Evolutionary conservation across 371 early-diverging fungal species (phyloP), one percentile per base, ranked within the genome.

Genomic region (Gilbertella persicaria): DNA sequence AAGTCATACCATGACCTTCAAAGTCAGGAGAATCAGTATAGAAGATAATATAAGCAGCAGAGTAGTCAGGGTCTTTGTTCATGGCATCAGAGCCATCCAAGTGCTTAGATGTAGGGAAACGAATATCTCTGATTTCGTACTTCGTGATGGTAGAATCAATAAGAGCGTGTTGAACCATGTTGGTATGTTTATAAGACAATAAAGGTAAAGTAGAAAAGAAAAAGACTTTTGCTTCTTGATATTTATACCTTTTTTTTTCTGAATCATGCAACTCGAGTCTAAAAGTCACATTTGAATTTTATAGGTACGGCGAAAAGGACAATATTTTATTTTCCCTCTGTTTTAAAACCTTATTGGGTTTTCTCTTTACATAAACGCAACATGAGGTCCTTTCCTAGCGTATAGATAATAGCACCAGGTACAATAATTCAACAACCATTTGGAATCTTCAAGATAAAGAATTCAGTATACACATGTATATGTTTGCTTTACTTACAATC

Each of bases 61-160:
- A 78, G 29, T 78, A 78, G 50, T 78, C 78, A 44, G 78, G 78
- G 23, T 78, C 75, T 54, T 72, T 74, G 62, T 74, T 78, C 78
- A 78, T 78, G 37, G 78, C 78, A 64, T 78, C 78, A 8, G 78
- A 78, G 25, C 78, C 78, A 58, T 75, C 75, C 28, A 74, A 55
- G 20, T 59, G 54, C 24, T 69, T 66, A 0, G 75, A 75, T 14
- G 78, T 78, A 33, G 78, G 78, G 52, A 78, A 78, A 42, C 78
- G 78, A 25, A 78, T 72, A 55, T 78, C 78, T 40, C 58, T 64
- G 19, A 74, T 64, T 67, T 78, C 71, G 33, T 72, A 78, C 23
- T 53, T 56, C 26, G 69, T 68, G 26, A 78, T 78, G 29, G 59
- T 65, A 50, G 50, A 46, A n/a, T 60, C 55, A 42, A 45, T 28